Evolutionary conservation across 208 protist genomes (phyloP), one percentile per base, ranked within the genome.

Genomic region (Trypanosoma boissoni): DNA sequence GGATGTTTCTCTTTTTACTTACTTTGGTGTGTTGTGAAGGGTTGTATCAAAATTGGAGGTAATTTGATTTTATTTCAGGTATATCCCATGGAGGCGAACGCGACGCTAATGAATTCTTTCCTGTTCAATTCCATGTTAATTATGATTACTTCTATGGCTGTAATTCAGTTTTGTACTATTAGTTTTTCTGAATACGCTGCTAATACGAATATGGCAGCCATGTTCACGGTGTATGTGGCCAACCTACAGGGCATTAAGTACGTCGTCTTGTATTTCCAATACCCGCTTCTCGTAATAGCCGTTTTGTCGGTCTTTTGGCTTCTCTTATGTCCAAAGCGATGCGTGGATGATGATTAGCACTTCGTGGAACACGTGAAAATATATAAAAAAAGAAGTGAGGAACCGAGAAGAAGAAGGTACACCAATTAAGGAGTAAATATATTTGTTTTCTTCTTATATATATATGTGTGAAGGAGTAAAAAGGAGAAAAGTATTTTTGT

Each of bases 81-180:
- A 10, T 88, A 91, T 58, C 84, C 83, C 9, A 72, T 96, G 64
- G 63, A 84, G 26, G 49, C 92, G 16, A 84, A 80, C 27, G 86
- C 49, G 20, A 98, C 96, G 12, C 80, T 97, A 74, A 88, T 98
- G 68, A 97, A 96, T 58, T 83, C 93, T 26, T 95, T 98, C 46
- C 66, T 98, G 6, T 97, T 98, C 76, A 98, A 98, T 69, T 66
- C 84, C 9, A 75, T 87, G 26, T 58, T 98, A 9, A 83, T 97
- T 42, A 64, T 97, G 10, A 62, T 97, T 28, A 77, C 83, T 26
- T 86, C 91, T 20, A 79, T 97, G 9, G 74, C 89, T n/a, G 78
- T 96, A 29, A 64, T 96, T 36, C 85, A 96, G 42, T 92, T 98
- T 46, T 92, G 84, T 64, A 79, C 77, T n/a, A 54, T 69, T n/a